Evolutionary conservation across 345 rosid species (phyloP).

Genomic region (Laguncularia racemosa): DNA sequence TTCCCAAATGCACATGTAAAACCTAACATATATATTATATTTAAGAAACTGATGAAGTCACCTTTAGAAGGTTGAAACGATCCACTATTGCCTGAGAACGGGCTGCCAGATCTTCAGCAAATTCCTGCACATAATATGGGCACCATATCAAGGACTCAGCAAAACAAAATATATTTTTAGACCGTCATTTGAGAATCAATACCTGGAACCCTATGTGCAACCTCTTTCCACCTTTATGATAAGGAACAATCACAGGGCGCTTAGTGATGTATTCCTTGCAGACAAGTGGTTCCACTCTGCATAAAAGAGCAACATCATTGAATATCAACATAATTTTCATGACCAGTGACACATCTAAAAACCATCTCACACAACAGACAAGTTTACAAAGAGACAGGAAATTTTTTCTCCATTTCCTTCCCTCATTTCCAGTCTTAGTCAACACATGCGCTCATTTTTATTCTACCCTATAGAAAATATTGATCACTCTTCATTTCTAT

Average conservation of each 20-base stretch:
- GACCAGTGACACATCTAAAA: not conserved
- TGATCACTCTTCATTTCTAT: not conserved
- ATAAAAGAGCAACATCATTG: slow-evolving; percentile 4
- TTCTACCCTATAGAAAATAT: too few relatives aligned
- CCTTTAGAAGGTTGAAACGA: slow-evolving; percentile 52
- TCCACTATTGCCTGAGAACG: slow-evolving; percentile 64
- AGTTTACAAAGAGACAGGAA: too few relatives aligned
- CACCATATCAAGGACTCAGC: slow-evolving; percentile 3
- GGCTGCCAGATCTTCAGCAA: slow-evolving; percentile 66
- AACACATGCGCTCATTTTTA: too few relatives aligned
- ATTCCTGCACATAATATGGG: slow-evolving; percentile 45
- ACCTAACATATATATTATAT: not conserved
- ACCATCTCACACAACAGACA: not conserved
- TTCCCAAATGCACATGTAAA: not conserved
- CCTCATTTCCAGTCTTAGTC: too few relatives aligned
- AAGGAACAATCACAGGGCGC: slow-evolving; percentile 88
- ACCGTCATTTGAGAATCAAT: slow-evolving; percentile 4
- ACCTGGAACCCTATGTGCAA: slow-evolving; percentile 95
- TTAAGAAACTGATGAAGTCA: slow-evolving; percentile 13
- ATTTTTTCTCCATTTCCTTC: too few relatives aligned
- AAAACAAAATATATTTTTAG: not conserved
- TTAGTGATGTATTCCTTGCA: slow-evolving; percentile 61
- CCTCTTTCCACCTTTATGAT: slow-evolving; percentile 95
- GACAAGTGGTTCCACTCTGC: slow-evolving; percentile 90
- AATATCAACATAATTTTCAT: not conserved